A percentile compares a stretch with the other conserved stretches of the same genome.
Evolutionary conservation across 331 rosid species (phyloP).

Genomic region (Stylosanthes scabra): DNA sequence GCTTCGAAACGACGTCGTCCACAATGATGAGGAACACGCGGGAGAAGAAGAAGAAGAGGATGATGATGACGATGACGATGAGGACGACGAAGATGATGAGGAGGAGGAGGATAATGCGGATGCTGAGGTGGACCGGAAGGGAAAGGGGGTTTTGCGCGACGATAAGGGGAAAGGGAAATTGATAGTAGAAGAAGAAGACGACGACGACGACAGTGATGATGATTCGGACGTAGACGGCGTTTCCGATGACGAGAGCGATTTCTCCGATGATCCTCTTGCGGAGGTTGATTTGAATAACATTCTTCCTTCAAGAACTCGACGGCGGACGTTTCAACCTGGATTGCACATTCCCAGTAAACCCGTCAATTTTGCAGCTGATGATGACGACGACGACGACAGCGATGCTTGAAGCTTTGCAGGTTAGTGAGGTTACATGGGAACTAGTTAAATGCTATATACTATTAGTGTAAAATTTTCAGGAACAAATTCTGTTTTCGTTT

Average conservation of each 20-base stretch:
- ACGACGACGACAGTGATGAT: constrained; percentile 49
- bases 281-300: constrained; percentile 95
- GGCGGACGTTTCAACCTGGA: constrained; percentile 65
- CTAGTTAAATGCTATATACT: neutral
- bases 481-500: constrained; percentile 6
- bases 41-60: constrained; percentile 42
- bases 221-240: constrained; percentile 54
- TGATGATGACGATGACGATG: constrained; percentile 38
- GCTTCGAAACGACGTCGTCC: constrained; percentile 28
- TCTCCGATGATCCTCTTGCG: constrained; percentile 88
- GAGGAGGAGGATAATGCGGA: constrained; percentile 54
- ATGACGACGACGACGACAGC: constrained; percentile 50
- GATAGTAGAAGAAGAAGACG: constrained; percentile 64
- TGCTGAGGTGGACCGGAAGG: constrained; percentile 67
- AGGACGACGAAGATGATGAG: constrained; percentile 49
- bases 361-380: constrained; percentile 44
- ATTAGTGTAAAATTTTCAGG: neutral
- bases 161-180: constrained; percentile 92
- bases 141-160: constrained; percentile 68
- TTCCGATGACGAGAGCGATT: constrained; percentile 67
- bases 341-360: constrained; percentile 60
- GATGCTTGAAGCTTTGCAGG: constrained; percentile 61
- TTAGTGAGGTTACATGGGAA: constrained; percentile 45
- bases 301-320: constrained; percentile 92
- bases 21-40: constrained; percentile 28